Evolutionary conservation across 192 early-diverging fungal species (phyloP).

Genomic region (Coemansia sp.): DNA sequence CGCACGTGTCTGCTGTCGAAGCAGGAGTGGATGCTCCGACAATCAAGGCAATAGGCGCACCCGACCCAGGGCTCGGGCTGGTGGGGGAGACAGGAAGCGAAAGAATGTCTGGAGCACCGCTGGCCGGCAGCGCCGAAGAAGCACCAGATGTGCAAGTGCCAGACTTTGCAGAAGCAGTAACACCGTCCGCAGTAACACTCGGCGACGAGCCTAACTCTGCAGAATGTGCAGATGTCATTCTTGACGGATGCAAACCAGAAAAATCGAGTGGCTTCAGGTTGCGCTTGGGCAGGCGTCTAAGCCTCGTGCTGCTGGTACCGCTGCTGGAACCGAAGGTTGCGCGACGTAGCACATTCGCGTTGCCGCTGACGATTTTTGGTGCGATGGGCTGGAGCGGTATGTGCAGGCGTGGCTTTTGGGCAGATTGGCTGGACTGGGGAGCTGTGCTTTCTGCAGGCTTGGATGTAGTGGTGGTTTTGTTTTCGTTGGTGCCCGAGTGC

Average conservation of each 20-base stretch:
- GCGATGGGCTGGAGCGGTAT: slow-evolving; percentile 9
- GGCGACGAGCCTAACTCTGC: slow-evolving; percentile 9
- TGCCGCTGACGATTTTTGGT: slow-evolving; percentile 2
- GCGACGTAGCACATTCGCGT: background rate
- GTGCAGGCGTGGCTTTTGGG: slow-evolving; percentile 4
- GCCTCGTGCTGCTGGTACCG: slow-evolving; percentile 17
- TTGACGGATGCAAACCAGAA: slow-evolving; percentile 37
- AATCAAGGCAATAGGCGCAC: slow-evolving; percentile 2
- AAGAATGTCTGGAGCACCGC: slow-evolving; percentile 7
- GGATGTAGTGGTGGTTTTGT: slow-evolving; percentile 8
- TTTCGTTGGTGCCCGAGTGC: slow-evolving; percentile 7
- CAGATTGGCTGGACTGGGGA: slow-evolving; percentile 9
- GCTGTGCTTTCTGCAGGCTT: slow-evolving; percentile 6
- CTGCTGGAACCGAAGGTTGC: slow-evolving; percentile 2
- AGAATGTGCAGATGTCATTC: slow-evolving; percentile 14
- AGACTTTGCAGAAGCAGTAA: slow-evolving; percentile 31
- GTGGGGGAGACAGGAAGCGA: slow-evolving; percentile 46
- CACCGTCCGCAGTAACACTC: slow-evolving; percentile 25
- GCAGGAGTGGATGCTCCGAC: background rate
- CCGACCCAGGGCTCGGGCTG: slow-evolving; percentile 16
- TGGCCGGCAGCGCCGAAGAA: slow-evolving; percentile 4
- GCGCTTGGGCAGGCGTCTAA: slow-evolving; percentile 51
- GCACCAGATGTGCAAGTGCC: slow-evolving; percentile 28
- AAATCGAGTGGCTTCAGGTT: slow-evolving; percentile 56
- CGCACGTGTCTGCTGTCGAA: background rate